Evolutionary conservation across 2,329 filamentous ascomycete species (phyloP), one percentile per base, ranked within the genome.

Genomic region (Celoporthe dispersa): DNA sequence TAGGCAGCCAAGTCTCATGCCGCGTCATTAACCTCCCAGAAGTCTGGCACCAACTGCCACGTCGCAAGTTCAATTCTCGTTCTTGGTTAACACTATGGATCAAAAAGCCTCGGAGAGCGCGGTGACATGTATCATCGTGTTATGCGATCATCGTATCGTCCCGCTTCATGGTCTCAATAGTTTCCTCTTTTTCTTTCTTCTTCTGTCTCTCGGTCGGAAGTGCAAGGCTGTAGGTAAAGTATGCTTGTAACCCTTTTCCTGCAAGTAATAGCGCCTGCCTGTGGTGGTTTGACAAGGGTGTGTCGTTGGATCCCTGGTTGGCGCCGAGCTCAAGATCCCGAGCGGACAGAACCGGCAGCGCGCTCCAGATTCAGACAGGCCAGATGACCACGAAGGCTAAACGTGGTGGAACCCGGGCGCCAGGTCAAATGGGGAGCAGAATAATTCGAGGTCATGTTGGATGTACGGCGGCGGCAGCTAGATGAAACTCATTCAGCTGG

Each of bases 341-440:
- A 22, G 19, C 44, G 19, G 44, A 44, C 16, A 44, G 41, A 16
- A 22, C 16, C 41, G 41, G 19, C 22, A 48, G 19, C 11, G 44
- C 7, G 44, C 7, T 22, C 44, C 37, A 39, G 37, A 11, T 5
- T 39, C 37, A 81, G 5, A 77, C 71, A 1, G 80, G 81, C 82
- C 82, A 85, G 63, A 84, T 81, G 59, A 84, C 78, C 3, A 82
- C 73, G 14, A 84, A 64, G 81, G 77, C 72, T 82, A 84, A 16
- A 81, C 77, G 61, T 74, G 76, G 71, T 81, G 84, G 67, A 84
- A 84, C 0, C 70, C 79, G 0, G 84, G 77, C 0, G 78, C 78
- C 1, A 84, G 74, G 66, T 82, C 80, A 22, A 85, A 80, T 0
- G 84, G 83, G 8, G 8, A 81, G 75, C 25, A 85, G 73, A 14